These are phyloP conservation scores for Herpetospermum pedunculosum DNA, from an alignment of 306 rosid species.

Conservation along the genomic window DNA sequence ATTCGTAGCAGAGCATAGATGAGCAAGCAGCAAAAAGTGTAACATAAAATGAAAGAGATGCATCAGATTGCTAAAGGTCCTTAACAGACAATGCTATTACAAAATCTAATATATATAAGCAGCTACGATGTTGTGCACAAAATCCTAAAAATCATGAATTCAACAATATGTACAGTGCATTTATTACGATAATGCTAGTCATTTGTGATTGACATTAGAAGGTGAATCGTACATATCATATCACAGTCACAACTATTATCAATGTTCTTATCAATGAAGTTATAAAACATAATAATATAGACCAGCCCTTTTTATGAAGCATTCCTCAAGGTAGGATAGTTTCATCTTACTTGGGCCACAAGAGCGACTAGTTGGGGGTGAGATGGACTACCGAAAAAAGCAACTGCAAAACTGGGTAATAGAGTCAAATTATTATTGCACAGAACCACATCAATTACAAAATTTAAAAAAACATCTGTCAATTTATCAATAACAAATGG, in stretches of 20 bases:
- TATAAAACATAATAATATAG: neutral
- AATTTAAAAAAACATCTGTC: neutral
- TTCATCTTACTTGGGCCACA: conserved; percentile 71
- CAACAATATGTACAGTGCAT: neutral
- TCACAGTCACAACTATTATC: neutral
- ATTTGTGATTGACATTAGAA: neutral
- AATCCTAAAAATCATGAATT: neutral
- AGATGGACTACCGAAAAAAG: conserved; percentile 70
- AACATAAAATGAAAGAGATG: neutral
- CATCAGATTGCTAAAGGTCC: neutral
- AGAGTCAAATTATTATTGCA: neutral
- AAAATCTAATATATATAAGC: neutral
- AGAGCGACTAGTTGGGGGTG: conserved; percentile 89
- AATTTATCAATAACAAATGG: neutral
- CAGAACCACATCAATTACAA: neutral
- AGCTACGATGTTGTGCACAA: neutral
- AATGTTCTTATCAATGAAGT: neutral
- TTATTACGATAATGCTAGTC: neutral
- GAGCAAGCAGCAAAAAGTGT: neutral
- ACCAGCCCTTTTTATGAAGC: neutral
- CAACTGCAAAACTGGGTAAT: conserved; percentile 66
- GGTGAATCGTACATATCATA: neutral
- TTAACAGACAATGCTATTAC: neutral
- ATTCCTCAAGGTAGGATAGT: neutral
- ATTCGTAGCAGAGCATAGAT: neutral